Evolutionary conservation across 495 filamentous ascomycete genomes (phyloP), one percentile per base, ranked within the genome.

Genomic region (Podospora tetraspora): DNA sequence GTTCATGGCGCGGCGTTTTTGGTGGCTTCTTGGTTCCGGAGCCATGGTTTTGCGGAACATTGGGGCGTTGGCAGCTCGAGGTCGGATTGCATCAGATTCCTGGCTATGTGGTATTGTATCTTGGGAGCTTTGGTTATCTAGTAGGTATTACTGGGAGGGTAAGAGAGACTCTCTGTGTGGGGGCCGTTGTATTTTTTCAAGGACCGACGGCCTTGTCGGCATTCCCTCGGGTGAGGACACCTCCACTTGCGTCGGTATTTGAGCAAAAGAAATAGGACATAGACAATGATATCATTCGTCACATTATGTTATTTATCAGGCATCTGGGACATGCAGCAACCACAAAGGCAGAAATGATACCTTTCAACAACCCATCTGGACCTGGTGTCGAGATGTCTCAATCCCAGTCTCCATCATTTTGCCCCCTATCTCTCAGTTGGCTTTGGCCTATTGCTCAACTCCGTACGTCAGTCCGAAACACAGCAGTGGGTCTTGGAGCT

Each of bases 1-100:
- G 23, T 64, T 61, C 64, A 71, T 69, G 52, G 57, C 13, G 52
- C 25, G 64, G 68, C 66, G 61, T 62, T 62, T 37, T 52, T 62
- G 61, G 29, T 62, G 61, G 61, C 25, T 62, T 52, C 43, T 52
- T 52, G 43, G 43, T 19, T 52, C 19, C 43, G 19, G 37, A 19
- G 43, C 16, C 19, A 52, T n/a, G 43, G 43, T 19, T 34, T n/a
- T 19, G 43, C 43, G 43, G 19, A 1, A 52, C 43, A 52, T 52
- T 19, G 8, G 6, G 19, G 43, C 43, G 43, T 52, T 52, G 19
- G 43, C 12, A 52, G 19, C 16, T 52, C 6, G 8, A 52, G 43
- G 43, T 52, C 43, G 43, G 19, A 52, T 52, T 52, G 19, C 43
- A 52, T 52, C 5, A n/a, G 16, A n/a, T n/a, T 52, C 43, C 43